phyloP scores from a whole-genome alignment of 139 green algal species.

The Marvania coccoides region DNA sequence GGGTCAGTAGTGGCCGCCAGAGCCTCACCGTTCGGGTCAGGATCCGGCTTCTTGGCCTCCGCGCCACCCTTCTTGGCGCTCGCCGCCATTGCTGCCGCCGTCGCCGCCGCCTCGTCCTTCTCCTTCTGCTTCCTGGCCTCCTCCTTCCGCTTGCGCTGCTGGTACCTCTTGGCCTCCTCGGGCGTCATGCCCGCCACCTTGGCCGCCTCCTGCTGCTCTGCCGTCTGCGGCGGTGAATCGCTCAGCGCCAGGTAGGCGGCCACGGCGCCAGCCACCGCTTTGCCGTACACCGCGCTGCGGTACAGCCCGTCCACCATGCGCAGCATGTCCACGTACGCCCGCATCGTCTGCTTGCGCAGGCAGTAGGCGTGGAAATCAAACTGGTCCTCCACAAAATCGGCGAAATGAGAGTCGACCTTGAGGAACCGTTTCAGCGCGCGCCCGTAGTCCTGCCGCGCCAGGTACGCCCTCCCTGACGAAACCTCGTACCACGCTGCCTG shows the following conservation, averaged over 20 bases:
- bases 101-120: slow-evolving; percentile 27
- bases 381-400: slow-evolving; percentile 89
- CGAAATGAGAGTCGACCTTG: slow-evolving; percentile 76
- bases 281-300: slow-evolving; percentile 5
- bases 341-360: slow-evolving; percentile 91
- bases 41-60: slow-evolving; percentile 50
- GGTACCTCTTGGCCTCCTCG: slow-evolving; percentile 62
- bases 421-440: slow-evolving; percentile 84
- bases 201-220: slow-evolving; percentile 32
- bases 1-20: slow-evolving; percentile 66
- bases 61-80: slow-evolving; percentile 26
- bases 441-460: slow-evolving; percentile 30
- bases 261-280: slow-evolving; percentile 53
- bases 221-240: slow-evolving; percentile 31
- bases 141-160: slow-evolving; percentile 32
- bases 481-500: slow-evolving; percentile 95
- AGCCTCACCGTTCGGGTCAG: slow-evolving; percentile 78
- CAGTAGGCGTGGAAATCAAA: slow-evolving; percentile 99
- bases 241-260: slow-evolving; percentile 62
- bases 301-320: slow-evolving; percentile 28
- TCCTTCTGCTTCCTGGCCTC: slow-evolving; percentile 42
- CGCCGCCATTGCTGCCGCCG: slow-evolving; percentile 15
- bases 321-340: slow-evolving; percentile 86
- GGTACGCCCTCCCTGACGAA: slow-evolving; percentile 59
- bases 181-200: slow-evolving; percentile 51